Percentiles rank a stretch among this genome's conserved stretches.
These are phyloP conservation scores for Hirschfeldia incana DNA, from an alignment of 345 rosid species.

Conservation along the genomic window DNA sequence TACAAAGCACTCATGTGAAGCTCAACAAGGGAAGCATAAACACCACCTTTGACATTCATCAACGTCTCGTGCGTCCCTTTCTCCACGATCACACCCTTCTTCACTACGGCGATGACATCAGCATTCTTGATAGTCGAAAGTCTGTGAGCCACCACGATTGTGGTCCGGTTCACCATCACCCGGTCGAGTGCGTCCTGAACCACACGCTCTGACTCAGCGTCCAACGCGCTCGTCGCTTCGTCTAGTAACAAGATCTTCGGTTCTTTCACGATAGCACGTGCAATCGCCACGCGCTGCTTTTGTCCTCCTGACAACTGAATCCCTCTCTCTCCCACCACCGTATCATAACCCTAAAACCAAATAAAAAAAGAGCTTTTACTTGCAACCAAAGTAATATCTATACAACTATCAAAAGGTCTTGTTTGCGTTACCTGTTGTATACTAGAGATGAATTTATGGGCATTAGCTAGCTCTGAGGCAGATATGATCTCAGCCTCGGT, in stretches of 20 bases:
- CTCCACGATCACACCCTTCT: not conserved
- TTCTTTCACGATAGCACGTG: not conserved
- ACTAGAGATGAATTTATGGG: not conserved
- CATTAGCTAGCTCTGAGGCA: not conserved
- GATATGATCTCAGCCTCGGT: not conserved
- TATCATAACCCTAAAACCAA: not conserved
- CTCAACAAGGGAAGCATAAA: not conserved
- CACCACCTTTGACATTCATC: not conserved
- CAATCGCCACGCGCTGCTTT: not conserved
- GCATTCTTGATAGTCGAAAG: not conserved
- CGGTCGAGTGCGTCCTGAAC: not conserved
- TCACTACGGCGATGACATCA: not conserved
- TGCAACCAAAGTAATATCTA: not conserved
- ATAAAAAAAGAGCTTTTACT: not conserved
- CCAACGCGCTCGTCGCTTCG: not conserved
- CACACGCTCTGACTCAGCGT: not conserved
- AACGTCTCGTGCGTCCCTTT: not conserved
- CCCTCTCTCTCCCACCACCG: not conserved
- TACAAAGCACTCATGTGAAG: not conserved
- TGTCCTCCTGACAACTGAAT: not conserved
- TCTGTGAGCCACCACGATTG: not conserved
- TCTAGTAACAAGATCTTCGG: not conserved
- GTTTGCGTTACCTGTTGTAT: not conserved
- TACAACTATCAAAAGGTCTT: not conserved
- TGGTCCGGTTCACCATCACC: not conserved